Conservation (phyloP, 345 rosid species). For the Psidium friedrichsthalianum region DNA sequence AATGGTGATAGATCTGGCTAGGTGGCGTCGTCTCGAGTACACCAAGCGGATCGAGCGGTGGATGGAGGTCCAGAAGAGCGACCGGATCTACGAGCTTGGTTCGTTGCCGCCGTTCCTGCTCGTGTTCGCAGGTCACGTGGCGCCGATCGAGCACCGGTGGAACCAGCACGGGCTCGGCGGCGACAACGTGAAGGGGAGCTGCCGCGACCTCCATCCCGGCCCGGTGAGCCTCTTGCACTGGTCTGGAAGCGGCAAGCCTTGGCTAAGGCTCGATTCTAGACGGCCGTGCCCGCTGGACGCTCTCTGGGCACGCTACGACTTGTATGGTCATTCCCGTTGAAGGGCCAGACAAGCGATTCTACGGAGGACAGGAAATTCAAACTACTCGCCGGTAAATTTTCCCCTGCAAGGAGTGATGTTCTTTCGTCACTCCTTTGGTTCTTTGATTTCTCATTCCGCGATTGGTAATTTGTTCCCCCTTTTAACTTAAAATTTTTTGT, state of each 20-base stretch:
- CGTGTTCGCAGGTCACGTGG: slow-evolving; percentile 80
- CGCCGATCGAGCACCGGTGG: slow-evolving; percentile 94
- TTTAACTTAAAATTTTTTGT: not conserved
- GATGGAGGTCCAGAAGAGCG: slow-evolving; percentile 94
- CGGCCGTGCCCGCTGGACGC: slow-evolving; percentile 75
- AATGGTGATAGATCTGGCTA: slow-evolving; percentile 89
- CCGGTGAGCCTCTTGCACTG: slow-evolving; percentile 93
- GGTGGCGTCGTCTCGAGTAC: slow-evolving; percentile 72
- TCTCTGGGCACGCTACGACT: slow-evolving; percentile 80
- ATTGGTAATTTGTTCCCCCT: not conserved
- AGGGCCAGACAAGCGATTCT: not conserved
- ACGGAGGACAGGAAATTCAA: not conserved
- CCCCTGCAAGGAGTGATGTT: not conserved
- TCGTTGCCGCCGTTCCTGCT: slow-evolving; percentile 85
- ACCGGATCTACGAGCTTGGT: slow-evolving; percentile 84
- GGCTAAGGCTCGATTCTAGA: slow-evolving; percentile 79
- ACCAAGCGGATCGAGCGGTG: slow-evolving; percentile 76
- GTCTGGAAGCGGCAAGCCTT: slow-evolving; percentile 99
- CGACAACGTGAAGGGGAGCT: slow-evolving; percentile 85
- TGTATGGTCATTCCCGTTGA: slow-evolving; percentile 52
- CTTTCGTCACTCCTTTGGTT: not conserved
- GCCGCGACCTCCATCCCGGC: slow-evolving; percentile 82
- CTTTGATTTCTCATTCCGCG: not conserved
- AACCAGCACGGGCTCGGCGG: slow-evolving; percentile 97
- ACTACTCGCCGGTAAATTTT: not conserved